Evolutionary conservation across 805 yeast species (phyloP), one percentile per base, ranked within the genome.

Genomic region (Ogataea corticis): DNA sequence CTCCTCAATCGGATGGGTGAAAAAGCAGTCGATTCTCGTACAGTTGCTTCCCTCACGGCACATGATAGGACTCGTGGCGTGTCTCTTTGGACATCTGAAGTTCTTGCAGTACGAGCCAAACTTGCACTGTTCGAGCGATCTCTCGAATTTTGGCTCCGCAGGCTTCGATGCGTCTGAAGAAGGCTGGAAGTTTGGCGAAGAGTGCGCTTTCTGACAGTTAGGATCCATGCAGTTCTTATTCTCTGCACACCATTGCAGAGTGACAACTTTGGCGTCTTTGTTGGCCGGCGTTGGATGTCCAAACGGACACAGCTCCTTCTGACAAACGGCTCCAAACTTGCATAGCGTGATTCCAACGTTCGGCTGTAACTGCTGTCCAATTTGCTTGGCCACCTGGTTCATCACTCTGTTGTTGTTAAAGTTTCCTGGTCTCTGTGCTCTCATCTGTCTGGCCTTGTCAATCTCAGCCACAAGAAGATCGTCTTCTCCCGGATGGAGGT

Each of bases 201-300:
- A 87, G 66, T 90, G 97, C 0, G 96, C 90, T 56, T 77, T 83
- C 44, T 70, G 71, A 68, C 97, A 90, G 13, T 59, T 54, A 0
- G 74, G 63, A 59, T 88, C 79, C 19, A 66, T 53, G 69, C 97
- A 90, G 16, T 67, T 64, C 54, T 83, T 75, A 52, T 87, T 87
- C 30, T 72, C 79, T 7, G 82, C 69, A 70, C 97, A 90, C 96
- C 96, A 87, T 53, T 80, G 84, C 38, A 78, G 68, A 14, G 76
- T 75, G 13, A 77, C 70, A 33, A 89, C 87, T 55, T 82, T 80
- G 23, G 90, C 89, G 50, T 77, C 81, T 50, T 75, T 79, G 67
- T 85, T 87, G 14, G 88, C 85, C 1, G 95, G 94, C 0, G 96
- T 87, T 36, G 97, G 96, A 62, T 90, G 97, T 19, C 90, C 96